Evolutionary conservation across 179 eudicot species (phyloP), one percentile per base, ranked within the genome.

Genomic region (Heliamphora ciliata): DNA sequence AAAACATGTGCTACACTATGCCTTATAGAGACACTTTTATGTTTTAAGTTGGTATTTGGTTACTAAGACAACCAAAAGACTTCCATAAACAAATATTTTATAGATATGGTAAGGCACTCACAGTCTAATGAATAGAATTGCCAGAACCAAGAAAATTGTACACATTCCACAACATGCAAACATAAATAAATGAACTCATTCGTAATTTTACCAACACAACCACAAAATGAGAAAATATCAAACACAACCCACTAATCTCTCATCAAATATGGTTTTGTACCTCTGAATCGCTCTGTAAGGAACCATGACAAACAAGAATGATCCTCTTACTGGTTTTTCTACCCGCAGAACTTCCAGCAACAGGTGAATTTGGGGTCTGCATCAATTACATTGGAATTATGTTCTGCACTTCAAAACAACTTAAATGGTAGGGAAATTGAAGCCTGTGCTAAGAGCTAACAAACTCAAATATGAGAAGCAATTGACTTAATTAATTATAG

Each of bases 361-460:
- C 76, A 68, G 99, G 99, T 74, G 99, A 96, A 85, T 86, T 86
- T 81, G 99, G 96, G 84, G 98, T 96, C 99, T 96, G 94, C 89
- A 86, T 40, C 77, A 80, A 82, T 79, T 69, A 74, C 74, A 86
- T 50, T 74, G 66, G 65, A 54, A 80, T 74, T 75, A 87, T 56
- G 73, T 80, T 64, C 67, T 51, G 46, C 69, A 81, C 68, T 74
- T 65, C 46, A 76, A 59, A 82, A 11, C 46, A 76, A 79, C 76
- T 60, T 60, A 75, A 18, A 84, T 7, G 14, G 51, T 1, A 73
- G 10, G 31, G 40, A 50, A n/a, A 73, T 7, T 50, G 51, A 73
- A 73, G 58, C 31, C 31, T 67, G 50, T 81, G 56, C 24, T 47
- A 74, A 46, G 24, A 21, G 24, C 24, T 21, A 21, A 21, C 24